Evolutionary conservation across 2,329 filamentous ascomycete species (phyloP).

Genomic region (Seiridium unicorne): DNA sequence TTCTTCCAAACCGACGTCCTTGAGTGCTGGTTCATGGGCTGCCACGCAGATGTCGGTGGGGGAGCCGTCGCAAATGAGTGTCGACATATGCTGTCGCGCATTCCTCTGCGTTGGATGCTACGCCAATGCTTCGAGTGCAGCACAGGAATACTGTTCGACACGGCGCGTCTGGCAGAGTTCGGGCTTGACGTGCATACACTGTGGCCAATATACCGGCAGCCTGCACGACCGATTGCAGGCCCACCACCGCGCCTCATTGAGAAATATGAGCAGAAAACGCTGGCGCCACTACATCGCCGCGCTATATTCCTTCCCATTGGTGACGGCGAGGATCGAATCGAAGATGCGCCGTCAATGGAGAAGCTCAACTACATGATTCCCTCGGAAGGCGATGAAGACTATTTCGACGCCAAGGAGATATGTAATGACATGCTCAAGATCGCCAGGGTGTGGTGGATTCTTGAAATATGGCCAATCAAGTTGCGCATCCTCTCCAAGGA

Average conservation of each 20-base stretch:
- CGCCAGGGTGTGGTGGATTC: slow-evolving; percentile 39
- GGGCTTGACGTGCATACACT: slow-evolving; percentile 40
- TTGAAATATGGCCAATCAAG: slow-evolving; percentile 41
- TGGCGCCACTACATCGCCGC: slow-evolving; percentile 30
- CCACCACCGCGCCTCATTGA: slow-evolving; percentile 34
- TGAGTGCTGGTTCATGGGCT: slow-evolving; percentile 42
- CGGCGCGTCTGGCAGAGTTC: slow-evolving; percentile 34
- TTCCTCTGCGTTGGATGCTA: slow-evolving; percentile 46
- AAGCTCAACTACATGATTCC: slow-evolving; percentile 20
- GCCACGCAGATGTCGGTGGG: slow-evolving; percentile 42
- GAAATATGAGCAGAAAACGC: slow-evolving; percentile 27
- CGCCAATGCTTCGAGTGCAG: slow-evolving; percentile 44
- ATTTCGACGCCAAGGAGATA: slow-evolving; percentile 37
- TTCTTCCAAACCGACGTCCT: slow-evolving; percentile 21
- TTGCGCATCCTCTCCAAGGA: slow-evolving; percentile 29
- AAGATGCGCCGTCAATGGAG: slow-evolving; percentile 14
- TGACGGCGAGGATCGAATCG: slow-evolving; percentile 21
- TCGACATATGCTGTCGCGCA: slow-evolving; percentile 40
- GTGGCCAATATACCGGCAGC: slow-evolving; percentile 34
- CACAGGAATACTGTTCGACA: slow-evolving; percentile 41
- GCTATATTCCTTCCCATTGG: slow-evolving; percentile 21
- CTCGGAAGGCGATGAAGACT: slow-evolving; percentile 39
- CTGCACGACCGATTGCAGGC: slow-evolving; percentile 25
- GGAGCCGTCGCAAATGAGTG: slow-evolving; percentile 38
- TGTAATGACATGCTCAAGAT: slow-evolving; percentile 37